Conservation (phyloP, 192 early-diverging fungal genomes). For the Backusella luteola region DNA sequence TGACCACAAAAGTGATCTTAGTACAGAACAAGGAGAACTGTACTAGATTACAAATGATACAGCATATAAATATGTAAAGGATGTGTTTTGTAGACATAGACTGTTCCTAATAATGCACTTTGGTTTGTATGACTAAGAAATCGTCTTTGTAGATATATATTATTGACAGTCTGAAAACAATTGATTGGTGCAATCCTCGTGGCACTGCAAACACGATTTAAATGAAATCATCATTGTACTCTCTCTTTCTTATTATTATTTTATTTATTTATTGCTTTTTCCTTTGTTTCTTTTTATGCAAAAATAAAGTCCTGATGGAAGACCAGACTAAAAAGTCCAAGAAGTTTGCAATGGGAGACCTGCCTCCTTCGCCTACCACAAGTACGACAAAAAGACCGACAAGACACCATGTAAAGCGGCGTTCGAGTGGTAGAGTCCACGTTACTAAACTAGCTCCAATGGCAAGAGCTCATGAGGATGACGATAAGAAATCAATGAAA, state of each 20-base stretch:
- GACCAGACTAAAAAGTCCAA: constrained; percentile 8
- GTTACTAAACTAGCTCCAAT: constrained; percentile 33
- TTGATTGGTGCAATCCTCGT: constrained; percentile 6
- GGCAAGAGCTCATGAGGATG: constrained; percentile 21
- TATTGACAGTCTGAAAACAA: neutral
- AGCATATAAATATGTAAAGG: neutral
- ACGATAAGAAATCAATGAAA: constrained; percentile 18
- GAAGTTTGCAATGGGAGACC: constrained; percentile 16
- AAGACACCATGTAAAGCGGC: constrained; percentile 34
- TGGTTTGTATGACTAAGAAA: neutral
- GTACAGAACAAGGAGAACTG: neutral
- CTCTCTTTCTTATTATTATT: neutral
- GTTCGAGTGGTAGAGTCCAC: constrained; percentile 32
- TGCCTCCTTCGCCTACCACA: constrained; percentile 17
- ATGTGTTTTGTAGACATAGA: neutral
- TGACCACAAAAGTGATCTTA: neutral
- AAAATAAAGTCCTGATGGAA: neutral
- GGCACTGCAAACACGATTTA: neutral
- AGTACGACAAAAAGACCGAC: constrained; percentile 15
- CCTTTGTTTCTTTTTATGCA: neutral
- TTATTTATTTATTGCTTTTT: neutral
- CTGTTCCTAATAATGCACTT: neutral
- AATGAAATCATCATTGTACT: constrained; percentile 9
- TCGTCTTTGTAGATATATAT: neutral
- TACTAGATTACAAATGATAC: neutral